phyloP scores from a whole-genome alignment of 352 stramenopile genomes.

The Phytophthora niederhauseri region DNA sequence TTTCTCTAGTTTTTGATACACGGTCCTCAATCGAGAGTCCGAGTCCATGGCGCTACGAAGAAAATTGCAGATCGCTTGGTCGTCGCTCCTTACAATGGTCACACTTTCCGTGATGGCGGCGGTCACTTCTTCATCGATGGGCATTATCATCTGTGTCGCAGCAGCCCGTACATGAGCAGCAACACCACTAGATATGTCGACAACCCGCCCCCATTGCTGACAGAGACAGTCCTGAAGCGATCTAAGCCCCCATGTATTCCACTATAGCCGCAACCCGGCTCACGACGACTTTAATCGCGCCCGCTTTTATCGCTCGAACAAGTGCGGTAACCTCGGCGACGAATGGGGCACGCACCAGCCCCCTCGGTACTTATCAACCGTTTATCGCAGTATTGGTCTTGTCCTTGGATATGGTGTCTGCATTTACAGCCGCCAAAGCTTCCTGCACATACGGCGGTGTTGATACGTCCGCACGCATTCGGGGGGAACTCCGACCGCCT shows the following conservation, averaged over 20 bases:
- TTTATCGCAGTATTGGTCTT: background rate
- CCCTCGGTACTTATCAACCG: background rate
- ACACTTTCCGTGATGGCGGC: background rate
- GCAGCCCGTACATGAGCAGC: background rate
- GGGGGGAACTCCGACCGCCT: no score
- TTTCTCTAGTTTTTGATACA: background rate
- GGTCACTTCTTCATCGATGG: background rate
- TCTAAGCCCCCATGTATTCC: background rate
- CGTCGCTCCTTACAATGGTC: background rate
- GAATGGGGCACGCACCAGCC: background rate
- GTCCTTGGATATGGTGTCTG: background rate
- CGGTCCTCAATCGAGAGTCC: background rate
- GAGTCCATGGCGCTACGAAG: background rate
- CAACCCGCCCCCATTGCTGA: background rate
- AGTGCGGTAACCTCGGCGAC: background rate
- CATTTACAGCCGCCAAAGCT: no score
- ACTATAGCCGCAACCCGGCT: background rate
- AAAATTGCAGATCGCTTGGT: background rate
- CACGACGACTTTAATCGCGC: background rate
- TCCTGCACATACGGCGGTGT: no score
- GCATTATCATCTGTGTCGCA: background rate
- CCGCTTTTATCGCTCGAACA: background rate
- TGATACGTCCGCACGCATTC: no score
- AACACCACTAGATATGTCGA: background rate
- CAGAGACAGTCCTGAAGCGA: background rate